These are phyloP conservation scores for Globisporangium irregulare DNA, from an alignment of 352 stramenopile genomes.

Conservation along the genomic window DNA sequence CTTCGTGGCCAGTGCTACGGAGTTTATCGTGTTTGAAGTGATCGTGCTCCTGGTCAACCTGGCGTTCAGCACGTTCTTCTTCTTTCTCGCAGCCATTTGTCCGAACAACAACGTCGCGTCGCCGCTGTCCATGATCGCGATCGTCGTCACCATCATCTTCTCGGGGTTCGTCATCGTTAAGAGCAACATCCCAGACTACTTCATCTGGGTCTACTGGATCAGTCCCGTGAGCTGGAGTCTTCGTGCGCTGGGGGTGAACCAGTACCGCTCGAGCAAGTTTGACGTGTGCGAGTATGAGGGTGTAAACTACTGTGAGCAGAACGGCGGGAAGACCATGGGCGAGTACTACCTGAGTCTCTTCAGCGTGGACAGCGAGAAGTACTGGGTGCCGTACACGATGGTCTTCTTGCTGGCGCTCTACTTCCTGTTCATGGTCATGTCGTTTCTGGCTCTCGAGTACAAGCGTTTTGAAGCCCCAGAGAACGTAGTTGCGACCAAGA, in stretches of 20 bases:
- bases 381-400: conserved; percentile 12
- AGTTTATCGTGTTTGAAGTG: conserved; percentile 20
- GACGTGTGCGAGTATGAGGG: conserved; percentile 14
- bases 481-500: not conserved
- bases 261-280: conserved; percentile 16
- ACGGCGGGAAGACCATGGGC: conserved; percentile 12
- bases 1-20: not conserved
- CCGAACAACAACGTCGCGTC: conserved; percentile 16
- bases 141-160: conserved; percentile 25
- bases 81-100: conserved; percentile 17
- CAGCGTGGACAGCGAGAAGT: not conserved
- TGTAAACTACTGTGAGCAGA: conserved; percentile 14
- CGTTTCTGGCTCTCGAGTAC: not conserved
- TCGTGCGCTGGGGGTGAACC: conserved; percentile 20
- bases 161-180: conserved; percentile 23
- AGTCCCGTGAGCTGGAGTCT: conserved; percentile 27
- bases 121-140: conserved; percentile 13
- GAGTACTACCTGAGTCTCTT: conserved; percentile 18
- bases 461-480: not conserved
- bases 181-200: not conserved
- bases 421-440: not conserved
- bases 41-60: conserved; percentile 23
- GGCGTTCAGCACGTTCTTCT: conserved; percentile 22
- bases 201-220: conserved; percentile 27
- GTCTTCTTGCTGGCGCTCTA: conserved; percentile 20